Base-by-base conservation (phyloP, 2,329 filamentous ascomycete genomes). In the Coniochaeta ligniaria region DNA sequence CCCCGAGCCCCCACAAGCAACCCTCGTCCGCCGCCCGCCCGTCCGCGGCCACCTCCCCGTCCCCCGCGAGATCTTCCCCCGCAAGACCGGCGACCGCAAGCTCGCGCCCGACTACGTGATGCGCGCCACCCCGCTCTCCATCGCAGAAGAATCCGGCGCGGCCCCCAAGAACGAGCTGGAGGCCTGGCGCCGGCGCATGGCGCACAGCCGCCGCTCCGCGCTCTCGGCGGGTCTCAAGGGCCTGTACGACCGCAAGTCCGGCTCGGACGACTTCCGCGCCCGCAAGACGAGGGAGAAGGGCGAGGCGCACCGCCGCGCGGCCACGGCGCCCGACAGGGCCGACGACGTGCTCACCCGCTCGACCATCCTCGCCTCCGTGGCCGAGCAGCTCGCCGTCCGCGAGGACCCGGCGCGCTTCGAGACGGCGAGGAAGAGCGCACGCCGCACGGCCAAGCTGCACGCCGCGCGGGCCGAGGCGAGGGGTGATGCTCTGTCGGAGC, bases 11-110 rank as follows among this genome's bases (percentile, higher is more conserved):
- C 83, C 86, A n/a, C 92, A 96, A 72, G 85, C 88, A 58, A 81
- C 84, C 35, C 78, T 83, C 66, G 71, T 71, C 16, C 76, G 73
- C 63, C 75, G 69, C 2, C 69, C 74, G 1, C 74, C 75, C 11
- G 73, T 92, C 36, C 92, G 92, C 72, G 95, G 95, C 66, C 85
- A 88, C 61, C 83, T 99, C 0, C 95, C 95, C 9, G 80, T 92
- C 0, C 94, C 95, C 38, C 88, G 93, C 64, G 83, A 91, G 60
- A 77, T 98, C 65, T 97, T 98, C 77, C 80, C 81, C 6, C 74
- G 64, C 33, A 73, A 79, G 62, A 71, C 71, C 11, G 81, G 80
- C 47, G 74, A 80, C 59, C 78, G 82, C 72, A 94, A 95, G 73
- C 75, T 84, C 7, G 78, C 78, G 11, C 71, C 79, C 36, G 74